A percentile compares a stretch with the other conserved stretches of the same genome.
Evolutionary conservation across 169 alveolate genomes (phyloP).

Genomic region (Miamiensis avidus): DNA sequence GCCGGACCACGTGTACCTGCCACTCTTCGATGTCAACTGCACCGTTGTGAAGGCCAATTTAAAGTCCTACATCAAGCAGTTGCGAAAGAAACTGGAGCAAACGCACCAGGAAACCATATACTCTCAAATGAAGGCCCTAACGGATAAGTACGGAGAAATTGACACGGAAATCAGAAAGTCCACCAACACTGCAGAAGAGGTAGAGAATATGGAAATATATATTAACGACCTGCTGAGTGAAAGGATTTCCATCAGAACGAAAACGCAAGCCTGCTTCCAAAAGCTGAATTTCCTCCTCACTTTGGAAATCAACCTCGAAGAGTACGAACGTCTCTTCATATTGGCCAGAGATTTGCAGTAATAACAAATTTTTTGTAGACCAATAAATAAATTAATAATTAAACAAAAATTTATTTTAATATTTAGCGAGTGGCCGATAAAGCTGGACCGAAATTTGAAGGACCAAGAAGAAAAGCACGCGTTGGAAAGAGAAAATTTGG

Average conservation of each 20-base stretch:
- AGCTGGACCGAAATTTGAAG: conserved; percentile 60
- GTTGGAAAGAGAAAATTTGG: conserved; percentile 63
- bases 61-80: conserved; percentile 27
- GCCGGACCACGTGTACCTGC: conserved; percentile 49
- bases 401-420: too few relatives aligned
- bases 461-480: conserved; percentile 65
- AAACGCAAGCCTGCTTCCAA: conserved; percentile 62
- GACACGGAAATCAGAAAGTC: conserved; percentile 56
- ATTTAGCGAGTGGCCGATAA: conserved; percentile 54
- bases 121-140: conserved; percentile 22
- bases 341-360: conserved; percentile 61
- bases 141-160: conserved; percentile 63
- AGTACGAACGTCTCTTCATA: conserved; percentile 49
- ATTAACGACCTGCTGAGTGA: conserved; percentile 62
- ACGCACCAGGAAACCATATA: conserved; percentile 22
- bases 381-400: too few relatives aligned
- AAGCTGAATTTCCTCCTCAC: conserved; percentile 62
- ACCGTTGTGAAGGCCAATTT: conserved; percentile 31
- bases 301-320: conserved; percentile 52
- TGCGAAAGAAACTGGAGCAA: conserved; percentile 2
- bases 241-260: conserved; percentile 48
- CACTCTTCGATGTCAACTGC: conserved; percentile 54
- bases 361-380: too few relatives aligned
- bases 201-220: conserved; percentile 73
- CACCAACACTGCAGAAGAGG: conserved; percentile 80